Conservation (phyloP, 306 rosid genomes). For the Macrotyloma uniflorum region DNA sequence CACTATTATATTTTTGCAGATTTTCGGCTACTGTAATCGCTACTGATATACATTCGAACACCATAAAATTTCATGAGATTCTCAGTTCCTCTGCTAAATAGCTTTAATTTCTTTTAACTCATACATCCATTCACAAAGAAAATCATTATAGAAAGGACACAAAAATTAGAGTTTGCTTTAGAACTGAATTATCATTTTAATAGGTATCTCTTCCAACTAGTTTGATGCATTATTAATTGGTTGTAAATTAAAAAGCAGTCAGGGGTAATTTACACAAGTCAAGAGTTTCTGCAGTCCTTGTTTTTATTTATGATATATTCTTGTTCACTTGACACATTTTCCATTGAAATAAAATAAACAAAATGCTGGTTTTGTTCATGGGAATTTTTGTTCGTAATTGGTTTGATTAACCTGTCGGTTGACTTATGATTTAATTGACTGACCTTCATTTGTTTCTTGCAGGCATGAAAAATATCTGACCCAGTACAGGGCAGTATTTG, state of each 20-base stretch:
- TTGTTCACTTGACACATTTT: no score
- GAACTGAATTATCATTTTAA: background rate
- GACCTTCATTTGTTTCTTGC: constrained; percentile 40
- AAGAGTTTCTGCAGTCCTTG: background rate
- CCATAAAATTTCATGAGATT: background rate
- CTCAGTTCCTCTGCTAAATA: background rate
- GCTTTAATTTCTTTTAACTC: background rate
- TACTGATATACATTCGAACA: background rate
- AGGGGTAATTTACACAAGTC: background rate
- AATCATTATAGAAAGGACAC: background rate
- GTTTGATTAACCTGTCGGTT: constrained; percentile 12
- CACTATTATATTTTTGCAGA: background rate
- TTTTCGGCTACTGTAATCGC: background rate
- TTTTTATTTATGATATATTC: no score
- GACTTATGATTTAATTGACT: constrained; percentile 15
- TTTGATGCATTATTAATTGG: background rate
- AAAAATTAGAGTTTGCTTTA: background rate
- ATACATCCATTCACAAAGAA: background rate
- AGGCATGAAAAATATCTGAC: constrained; percentile 84
- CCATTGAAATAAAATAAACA: background rate
- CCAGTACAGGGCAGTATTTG: constrained; percentile 79
- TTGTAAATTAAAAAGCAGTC: background rate
- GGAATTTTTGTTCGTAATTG: constrained; percentile 5
- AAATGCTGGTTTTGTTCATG: background rate
- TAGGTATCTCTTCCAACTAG: background rate